Evolutionary conservation across 225 moss, liverwort and hornwort species (phyloP).

Genomic region (Marchantia paleacea): DNA sequence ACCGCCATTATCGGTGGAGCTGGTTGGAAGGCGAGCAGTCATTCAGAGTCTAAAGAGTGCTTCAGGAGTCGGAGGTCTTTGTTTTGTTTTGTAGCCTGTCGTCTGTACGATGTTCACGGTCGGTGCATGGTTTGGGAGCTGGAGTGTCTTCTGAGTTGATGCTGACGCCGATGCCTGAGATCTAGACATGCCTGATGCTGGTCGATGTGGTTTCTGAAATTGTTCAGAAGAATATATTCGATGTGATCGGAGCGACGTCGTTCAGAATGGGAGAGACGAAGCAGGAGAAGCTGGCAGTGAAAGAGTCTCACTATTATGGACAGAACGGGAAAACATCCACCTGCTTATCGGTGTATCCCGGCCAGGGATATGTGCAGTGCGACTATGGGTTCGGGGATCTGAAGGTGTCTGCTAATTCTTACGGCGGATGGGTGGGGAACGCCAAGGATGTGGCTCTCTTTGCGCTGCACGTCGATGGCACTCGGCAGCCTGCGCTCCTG

Average conservation of each 20-base stretch:
- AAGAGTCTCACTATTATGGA: slow-evolving; percentile 12
- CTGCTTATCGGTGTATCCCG: slow-evolving; percentile 11
- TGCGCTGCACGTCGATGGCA: neutral
- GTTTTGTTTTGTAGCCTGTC: too few species aligned
- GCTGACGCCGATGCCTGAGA: too few species aligned
- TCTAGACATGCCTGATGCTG: too few species aligned
- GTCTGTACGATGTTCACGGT: too few species aligned
- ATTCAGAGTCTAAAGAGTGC: too few species aligned
- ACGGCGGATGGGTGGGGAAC: slow-evolving; percentile 13
- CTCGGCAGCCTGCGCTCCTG: neutral
- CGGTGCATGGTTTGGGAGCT: too few species aligned
- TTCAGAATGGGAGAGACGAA: slow-evolving; percentile 23
- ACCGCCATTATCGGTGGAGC: too few species aligned
- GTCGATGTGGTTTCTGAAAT: too few species aligned
- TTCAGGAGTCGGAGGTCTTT: too few species aligned
- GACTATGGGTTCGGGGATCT: slow-evolving; percentile 21
- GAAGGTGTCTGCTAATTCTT: slow-evolving; percentile 13
- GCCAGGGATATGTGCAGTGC: slow-evolving; percentile 17
- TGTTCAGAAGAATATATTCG: slow-evolving; percentile 9
- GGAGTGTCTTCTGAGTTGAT: too few species aligned
- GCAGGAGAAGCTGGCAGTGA: slow-evolving; percentile 4
- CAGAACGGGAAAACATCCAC: neutral
- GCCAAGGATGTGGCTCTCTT: slow-evolving; percentile 7
- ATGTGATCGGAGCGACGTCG: slow-evolving; percentile 9
- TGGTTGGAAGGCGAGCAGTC: too few species aligned